A percentile compares a stretch with the other conserved stretches of the same genome.
These are phyloP conservation scores for Amanita exitialis DNA, from an alignment of 768 basidiomycete species.

Conservation along the genomic window DNA sequence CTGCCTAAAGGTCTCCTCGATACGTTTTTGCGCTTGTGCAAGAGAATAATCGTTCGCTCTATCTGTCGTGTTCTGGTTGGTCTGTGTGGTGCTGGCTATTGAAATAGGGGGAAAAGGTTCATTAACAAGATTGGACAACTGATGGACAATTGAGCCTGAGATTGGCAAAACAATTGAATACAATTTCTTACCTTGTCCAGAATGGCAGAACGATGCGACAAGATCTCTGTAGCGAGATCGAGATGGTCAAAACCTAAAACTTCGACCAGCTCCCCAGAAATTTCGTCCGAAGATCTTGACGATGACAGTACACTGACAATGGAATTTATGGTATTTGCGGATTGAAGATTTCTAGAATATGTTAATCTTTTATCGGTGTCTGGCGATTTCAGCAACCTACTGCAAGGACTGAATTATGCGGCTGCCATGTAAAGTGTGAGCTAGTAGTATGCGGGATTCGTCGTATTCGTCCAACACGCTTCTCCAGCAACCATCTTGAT, in stretches of 20 bases:
- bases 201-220: constrained; percentile 43
- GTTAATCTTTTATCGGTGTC: not conserved
- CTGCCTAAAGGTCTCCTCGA: constrained; percentile 48
- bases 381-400: not conserved
- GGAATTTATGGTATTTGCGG: constrained; percentile 16
- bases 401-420: not conserved
- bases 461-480: constrained; percentile 4
- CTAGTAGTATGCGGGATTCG: not conserved
- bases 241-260: constrained; percentile 79
- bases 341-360: not conserved
- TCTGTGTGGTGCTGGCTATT: not conserved
- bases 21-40: constrained; percentile 44
- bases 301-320: constrained; percentile 35
- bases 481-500: not conserved
- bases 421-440: not conserved
- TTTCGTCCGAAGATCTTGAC: constrained; percentile 48
- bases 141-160: not conserved
- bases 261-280: constrained; percentile 72
- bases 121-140: not conserved
- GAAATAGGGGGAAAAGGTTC: not conserved
- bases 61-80: not conserved
- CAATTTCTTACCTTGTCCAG: constrained; percentile 35
- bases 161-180: not conserved
- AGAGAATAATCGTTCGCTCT: constrained; percentile 20
- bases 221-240: constrained; percentile 63